Evolutionary conservation across 148 eudicot genomes (phyloP), one percentile per base, ranked within the genome.

Genomic region (Fagopyrum homotropicum): DNA sequence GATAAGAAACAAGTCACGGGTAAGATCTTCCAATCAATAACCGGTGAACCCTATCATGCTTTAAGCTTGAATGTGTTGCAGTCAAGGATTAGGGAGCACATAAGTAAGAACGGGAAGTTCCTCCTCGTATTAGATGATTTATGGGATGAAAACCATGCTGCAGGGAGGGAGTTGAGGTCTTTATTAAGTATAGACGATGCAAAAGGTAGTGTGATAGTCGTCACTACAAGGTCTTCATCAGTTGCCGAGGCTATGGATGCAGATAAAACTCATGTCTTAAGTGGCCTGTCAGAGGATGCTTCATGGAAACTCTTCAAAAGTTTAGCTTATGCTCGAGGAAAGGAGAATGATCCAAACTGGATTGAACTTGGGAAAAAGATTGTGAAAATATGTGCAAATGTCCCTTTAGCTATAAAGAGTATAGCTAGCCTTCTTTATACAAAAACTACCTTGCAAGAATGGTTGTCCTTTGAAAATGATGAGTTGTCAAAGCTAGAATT

Each of bases 321-420:
- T n/a, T 55, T 55, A 0, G 60, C 60, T 7, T 55, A 15, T 16
- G n/a, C 22, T 55, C 26, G 6, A 55, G 26, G 5, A 7, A 0
- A 2, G 4, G 60, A 75, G 43, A 29, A 9, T 72, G 30, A 79
- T 77, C 29, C 4, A 52, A 4, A 71, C 9, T 17, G 59, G 61
- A 10, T 50, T 7, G 72, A 60, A 12, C 63, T 77, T 9, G 81
- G 82, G 1, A 77, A 75, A 11, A 76, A 77, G 60, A 75, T 82
- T 48, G 80, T 79, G 3, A 46, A 51, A 4, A 82, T 74, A 44
- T 82, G 85, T 77, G 73, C 45, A 11, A 48, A 72, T 45, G 76
- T 83, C 7, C 85, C 85, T 6, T 73, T 83, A 19, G 71, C 80
- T 11, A 71, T 77, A 49, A 77, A 75, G 61, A 77, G 77, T 0